phyloP scores from a whole-genome alignment of 257 asterid genomes.

The Coffea canephora region DNA sequence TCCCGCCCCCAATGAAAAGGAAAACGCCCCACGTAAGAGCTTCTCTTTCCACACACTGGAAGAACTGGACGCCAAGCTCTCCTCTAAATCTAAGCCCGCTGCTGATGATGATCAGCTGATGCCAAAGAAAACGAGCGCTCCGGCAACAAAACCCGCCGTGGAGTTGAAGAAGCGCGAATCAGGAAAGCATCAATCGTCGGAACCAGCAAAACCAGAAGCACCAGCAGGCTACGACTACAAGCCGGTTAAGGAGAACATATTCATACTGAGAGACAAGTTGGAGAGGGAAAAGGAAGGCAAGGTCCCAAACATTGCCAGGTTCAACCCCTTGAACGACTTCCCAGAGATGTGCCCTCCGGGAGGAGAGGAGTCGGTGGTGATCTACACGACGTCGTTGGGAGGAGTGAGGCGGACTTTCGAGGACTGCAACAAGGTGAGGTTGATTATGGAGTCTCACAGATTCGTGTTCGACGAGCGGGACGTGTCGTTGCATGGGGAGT shows the following conservation, averaged over 20 bases:
- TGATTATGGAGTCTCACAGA: constrained; percentile 62
- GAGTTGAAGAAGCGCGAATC: constrained; percentile 23
- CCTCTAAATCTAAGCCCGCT: constrained; percentile 23
- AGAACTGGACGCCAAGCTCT: constrained; percentile 59
- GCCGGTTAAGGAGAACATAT: constrained; percentile 71
- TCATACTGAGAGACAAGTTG: constrained; percentile 57
- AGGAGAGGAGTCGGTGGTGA: constrained; percentile 65
- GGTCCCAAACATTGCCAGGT: constrained; percentile 33
- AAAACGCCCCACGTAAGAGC: constrained; percentile 35
- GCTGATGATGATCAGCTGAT: not conserved
- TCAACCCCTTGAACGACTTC: constrained; percentile 66
- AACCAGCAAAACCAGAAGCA: not conserved
- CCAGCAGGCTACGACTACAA: constrained; percentile 19
- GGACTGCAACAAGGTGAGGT: constrained; percentile 62
- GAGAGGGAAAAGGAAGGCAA: constrained; percentile 72
- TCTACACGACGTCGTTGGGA: constrained; percentile 88
- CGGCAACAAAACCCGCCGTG: too few species aligned
- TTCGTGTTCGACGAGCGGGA: constrained; percentile 89
- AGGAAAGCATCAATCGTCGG: not conserved
- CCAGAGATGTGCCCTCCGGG: constrained; percentile 73
- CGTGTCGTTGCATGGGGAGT: constrained; percentile 70
- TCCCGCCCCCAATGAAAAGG: constrained; percentile 7
- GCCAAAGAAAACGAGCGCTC: too few species aligned
- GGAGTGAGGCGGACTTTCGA: constrained; percentile 88
- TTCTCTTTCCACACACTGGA: constrained; percentile 75